Conservation (phyloP, 2,329 filamentous ascomycete species). For the Pseudovirgaria hyperparasitica region DNA sequence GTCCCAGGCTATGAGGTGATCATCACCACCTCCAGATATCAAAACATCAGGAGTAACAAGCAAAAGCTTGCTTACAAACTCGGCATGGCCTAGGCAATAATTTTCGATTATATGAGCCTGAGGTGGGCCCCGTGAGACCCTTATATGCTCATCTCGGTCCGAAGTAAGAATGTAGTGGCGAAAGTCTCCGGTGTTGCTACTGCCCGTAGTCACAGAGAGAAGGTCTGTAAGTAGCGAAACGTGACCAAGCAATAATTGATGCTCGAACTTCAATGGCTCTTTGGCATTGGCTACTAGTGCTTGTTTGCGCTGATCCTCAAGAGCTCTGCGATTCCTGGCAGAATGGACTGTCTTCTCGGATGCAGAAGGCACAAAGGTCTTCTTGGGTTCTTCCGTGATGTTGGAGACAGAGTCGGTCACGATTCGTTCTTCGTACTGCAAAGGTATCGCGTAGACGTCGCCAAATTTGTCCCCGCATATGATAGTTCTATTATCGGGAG, state of each 20-base stretch:
- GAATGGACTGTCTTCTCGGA: conserved; percentile 49
- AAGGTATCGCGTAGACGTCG: conserved; percentile 80
- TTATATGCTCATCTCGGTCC: conserved; percentile 73
- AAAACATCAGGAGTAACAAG: conserved; percentile 53
- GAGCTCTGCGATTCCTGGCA: conserved; percentile 43
- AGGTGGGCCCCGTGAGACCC: conserved; percentile 66
- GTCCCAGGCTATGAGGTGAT: conserved; percentile 67
- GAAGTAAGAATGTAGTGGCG: conserved; percentile 52
- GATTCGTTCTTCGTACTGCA: conserved; percentile 31
- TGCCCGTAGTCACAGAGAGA: conserved; percentile 36
- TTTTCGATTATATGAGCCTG: conserved; percentile 81
- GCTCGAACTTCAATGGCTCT: conserved; percentile 49
- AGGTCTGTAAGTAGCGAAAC: conserved; percentile 88
- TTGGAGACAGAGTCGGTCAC: conserved; percentile 6
- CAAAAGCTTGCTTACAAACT: conserved; percentile 71
- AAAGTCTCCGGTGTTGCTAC: conserved; percentile 23
- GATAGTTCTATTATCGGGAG: conserved; percentile 58
- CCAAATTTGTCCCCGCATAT: conserved; percentile 90
- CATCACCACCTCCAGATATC: conserved; percentile 78
- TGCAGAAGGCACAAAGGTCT: conserved; percentile 39
- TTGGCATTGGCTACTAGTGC: conserved; percentile 32
- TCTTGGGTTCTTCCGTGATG: conserved; percentile 8
- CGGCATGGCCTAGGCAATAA: conserved; percentile 77
- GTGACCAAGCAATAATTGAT: conserved; percentile 74
- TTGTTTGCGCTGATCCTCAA: conserved; percentile 43